Conservation (phyloP, 2,329 filamentous ascomycete species). For the Colletotrichum scovillei region DNA sequence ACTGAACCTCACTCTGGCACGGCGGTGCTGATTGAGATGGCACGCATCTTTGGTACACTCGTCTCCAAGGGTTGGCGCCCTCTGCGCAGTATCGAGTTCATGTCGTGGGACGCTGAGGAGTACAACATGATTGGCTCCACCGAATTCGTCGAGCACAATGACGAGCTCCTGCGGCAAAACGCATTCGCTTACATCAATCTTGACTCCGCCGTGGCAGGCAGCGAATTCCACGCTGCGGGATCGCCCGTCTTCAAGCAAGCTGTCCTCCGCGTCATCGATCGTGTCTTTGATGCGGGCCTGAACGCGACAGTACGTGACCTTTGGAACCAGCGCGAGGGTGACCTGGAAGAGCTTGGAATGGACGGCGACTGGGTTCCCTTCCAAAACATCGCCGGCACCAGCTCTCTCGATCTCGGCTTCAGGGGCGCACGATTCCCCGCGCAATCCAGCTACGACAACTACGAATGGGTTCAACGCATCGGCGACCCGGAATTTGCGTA, state of each 20-base stretch:
- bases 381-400: conserved; percentile 89
- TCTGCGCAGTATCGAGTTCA: conserved; percentile 94
- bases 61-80: conserved; percentile 85
- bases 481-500: conserved; percentile 87
- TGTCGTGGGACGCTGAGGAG: conserved; percentile 94
- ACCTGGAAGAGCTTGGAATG: conserved; percentile 75
- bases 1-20: conserved; percentile 89
- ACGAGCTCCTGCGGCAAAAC: conserved; percentile 77
- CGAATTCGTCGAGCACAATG: conserved; percentile 90
- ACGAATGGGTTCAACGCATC: conserved; percentile 83
- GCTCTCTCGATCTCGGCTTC: conserved; percentile 88
- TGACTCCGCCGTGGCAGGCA: conserved; percentile 82
- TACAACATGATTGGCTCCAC: conserved; percentile 96
- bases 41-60: conserved; percentile 85
- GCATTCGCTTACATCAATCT: conserved; percentile 93
- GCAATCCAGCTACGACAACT: conserved; percentile 90
- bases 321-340: conserved; percentile 75
- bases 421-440: conserved; percentile 74
- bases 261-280: conserved; percentile 78
- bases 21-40: conserved; percentile 90
- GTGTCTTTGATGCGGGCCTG: conserved; percentile 76
- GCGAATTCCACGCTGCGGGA: conserved; percentile 79
- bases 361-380: conserved; percentile 90
- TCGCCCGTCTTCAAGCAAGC: conserved; percentile 83
- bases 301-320: conserved; percentile 80